Base-by-base conservation (phyloP, 2,329 filamentous ascomycete genomes). In the Alternaria metachromatica region DNA sequence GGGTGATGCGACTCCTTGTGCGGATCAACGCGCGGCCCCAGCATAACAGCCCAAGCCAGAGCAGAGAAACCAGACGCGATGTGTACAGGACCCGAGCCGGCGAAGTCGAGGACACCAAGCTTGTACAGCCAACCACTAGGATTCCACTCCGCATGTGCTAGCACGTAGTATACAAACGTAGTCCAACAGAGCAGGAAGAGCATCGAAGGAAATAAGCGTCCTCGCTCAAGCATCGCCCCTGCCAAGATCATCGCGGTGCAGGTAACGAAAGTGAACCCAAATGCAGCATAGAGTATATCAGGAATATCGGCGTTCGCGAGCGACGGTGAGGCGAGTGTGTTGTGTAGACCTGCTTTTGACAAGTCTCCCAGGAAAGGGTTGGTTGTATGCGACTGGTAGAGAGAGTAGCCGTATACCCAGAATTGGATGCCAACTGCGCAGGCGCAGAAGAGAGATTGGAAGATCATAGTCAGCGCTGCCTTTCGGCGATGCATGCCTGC, bases 131-230 rank as follows among this genome's bases (percentile, higher is more conserved):
- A 93, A 50, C 91, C 91, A 65, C 88, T 89, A 55, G 84, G 81
- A 79, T 92, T 93, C 91, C 90, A 93, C 49, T 91, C 92, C 87
- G 90, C 92, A 80, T 91, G 92, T 50, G 91, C 90, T 64, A 93
- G 63, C n/a, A 76, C 62, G n/a, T 78, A 78, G 61, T 79, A 78
- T 2, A 78, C 76, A 18, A 78, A 78, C 2, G 76, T 78, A 0
- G 74, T 78, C 76, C 75, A 78, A 59, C 72, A 77, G n/a, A 78
- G 68, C 33, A 78, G 43, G 53, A 78, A 79, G 4, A 79, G 58
- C 74, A 78, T 78, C 2, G 65, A 70, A 28, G 76, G 76, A 55
- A 63, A 73, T 21, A 78, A 37, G 2, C 76, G 68, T 1, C 74
- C 76, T 11, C 74, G 73, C 57, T 78, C 75, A 23, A 78, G 69